A percentile compares a stretch with the other conserved stretches of the same genome.
Evolutionary conservation across 768 basidiomycete genomes (phyloP).

Genomic region (Crassisporium funariophilum): DNA sequence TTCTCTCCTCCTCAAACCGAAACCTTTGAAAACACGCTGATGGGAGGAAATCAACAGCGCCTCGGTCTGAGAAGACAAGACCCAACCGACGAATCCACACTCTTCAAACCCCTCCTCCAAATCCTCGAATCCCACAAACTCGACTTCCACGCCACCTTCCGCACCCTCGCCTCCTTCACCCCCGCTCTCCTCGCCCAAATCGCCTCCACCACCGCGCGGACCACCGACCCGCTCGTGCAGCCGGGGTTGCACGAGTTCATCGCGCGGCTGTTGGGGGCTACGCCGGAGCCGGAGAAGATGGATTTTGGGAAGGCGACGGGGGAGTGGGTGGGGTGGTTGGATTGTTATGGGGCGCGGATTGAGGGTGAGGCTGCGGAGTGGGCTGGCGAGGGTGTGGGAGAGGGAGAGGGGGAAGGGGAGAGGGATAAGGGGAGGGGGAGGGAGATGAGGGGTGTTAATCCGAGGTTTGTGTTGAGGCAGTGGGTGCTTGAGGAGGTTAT

Average conservation of each 20-base stretch:
- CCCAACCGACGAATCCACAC: constrained; percentile 55
- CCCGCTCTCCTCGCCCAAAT: constrained; percentile 31
- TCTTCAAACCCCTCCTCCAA: constrained; percentile 72
- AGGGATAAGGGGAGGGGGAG: constrained; percentile 48
- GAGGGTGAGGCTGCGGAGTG: constrained; percentile 52
- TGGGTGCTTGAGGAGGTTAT: constrained; percentile 98
- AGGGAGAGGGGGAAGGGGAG: constrained; percentile 50
- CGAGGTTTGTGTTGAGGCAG: constrained; percentile 90
- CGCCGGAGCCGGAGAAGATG: constrained; percentile 47
- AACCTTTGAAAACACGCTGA: not conserved
- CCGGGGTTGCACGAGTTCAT: constrained; percentile 44
- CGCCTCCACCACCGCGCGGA: not conserved
- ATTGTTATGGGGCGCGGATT: constrained; percentile 60
- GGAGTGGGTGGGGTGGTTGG: constrained; percentile 68
- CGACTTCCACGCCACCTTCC: constrained; percentile 91
- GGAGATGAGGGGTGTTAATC: constrained; percentile 68
- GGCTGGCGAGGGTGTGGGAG: constrained; percentile 35
- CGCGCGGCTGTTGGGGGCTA: constrained; percentile 43
- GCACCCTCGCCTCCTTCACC: constrained; percentile 65
- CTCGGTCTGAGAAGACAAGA: constrained; percentile 70
- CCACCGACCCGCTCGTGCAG: not conserved
- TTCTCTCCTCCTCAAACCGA: not conserved
- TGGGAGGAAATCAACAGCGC: constrained; percentile 53
- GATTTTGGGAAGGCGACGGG: constrained; percentile 46
- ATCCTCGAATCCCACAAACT: constrained; percentile 72